Evolutionary conservation across 2,329 filamentous ascomycete species (phyloP).

Genomic region (Penicillium sp.): DNA sequence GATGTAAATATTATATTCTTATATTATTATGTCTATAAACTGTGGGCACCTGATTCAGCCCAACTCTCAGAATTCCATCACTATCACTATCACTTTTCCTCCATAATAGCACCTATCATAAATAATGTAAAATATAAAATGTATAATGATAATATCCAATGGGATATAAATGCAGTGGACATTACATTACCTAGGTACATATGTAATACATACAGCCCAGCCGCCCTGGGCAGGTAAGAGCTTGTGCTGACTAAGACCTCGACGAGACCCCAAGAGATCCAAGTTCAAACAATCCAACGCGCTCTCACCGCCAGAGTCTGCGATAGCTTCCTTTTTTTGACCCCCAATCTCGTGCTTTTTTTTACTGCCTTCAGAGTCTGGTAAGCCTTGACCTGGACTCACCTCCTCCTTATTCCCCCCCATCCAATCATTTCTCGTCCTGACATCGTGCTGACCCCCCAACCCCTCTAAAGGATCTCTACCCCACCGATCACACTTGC

Average conservation of each 20-base stretch:
- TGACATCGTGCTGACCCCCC: constrained; percentile 16
- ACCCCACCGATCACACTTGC: constrained; percentile 28
- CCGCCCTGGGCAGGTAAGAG: neutral
- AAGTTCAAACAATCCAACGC: constrained; percentile 14
- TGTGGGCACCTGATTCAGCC: neutral
- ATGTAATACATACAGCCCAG: too few relatives aligned
- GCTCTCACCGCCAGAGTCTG: constrained; percentile 24
- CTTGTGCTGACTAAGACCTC: constrained; percentile 16
- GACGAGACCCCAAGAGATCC: neutral
- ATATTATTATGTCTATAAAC: neutral
- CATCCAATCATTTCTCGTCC: constrained; percentile 8
- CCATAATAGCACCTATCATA: neutral
- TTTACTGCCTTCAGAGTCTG: neutral
- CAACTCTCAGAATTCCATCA: neutral
- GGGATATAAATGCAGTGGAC: neutral
- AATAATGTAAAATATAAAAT: neutral
- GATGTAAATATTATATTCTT: too few relatives aligned
- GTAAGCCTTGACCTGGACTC: constrained; percentile 1
- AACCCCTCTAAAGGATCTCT: constrained; percentile 19
- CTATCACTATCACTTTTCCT: neutral
- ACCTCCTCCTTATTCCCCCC: neutral
- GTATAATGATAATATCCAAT: neutral
- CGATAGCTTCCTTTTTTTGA: constrained; percentile 14
- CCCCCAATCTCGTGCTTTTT: constrained; percentile 2
- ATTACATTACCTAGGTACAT: neutral